Percentiles rank a stretch among this genome's conserved stretches.
These are phyloP conservation scores for Urochloa ruziziensis DNA, from an alignment of 176 grass and related monocot genomes.

Conservation along the genomic window DNA sequence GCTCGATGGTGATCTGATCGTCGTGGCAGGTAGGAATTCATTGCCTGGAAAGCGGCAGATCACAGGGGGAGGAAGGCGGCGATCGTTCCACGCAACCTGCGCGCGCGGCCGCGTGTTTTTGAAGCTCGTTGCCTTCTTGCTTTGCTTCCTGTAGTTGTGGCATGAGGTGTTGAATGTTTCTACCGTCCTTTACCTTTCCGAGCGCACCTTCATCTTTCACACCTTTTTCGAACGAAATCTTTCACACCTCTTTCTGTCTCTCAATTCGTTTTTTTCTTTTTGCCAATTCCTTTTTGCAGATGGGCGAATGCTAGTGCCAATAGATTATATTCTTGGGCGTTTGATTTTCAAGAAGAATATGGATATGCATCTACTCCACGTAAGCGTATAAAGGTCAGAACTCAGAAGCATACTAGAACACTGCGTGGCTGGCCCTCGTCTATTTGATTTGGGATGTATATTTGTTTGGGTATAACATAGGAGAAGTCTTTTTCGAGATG, in stretches of 20 bases:
- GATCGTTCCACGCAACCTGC: neutral
- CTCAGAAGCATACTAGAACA: no score
- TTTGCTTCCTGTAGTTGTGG: neutral
- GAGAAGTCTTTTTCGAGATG: no score
- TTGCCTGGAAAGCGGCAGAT: neutral
- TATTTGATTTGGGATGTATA: no score
- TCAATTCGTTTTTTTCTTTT: no score
- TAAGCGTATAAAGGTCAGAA: no score
- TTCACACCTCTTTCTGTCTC: conserved; percentile 8
- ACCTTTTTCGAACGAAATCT: neutral
- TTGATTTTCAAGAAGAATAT: neutral
- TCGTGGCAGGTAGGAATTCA: neutral
- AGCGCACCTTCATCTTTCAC: neutral
- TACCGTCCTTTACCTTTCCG: neutral
- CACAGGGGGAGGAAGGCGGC: neutral
- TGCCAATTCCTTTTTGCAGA: neutral
- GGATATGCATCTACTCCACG: no score
- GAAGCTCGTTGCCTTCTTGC: neutral
- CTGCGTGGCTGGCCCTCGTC: no score
- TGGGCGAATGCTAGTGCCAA: no score
- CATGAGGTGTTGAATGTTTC: conserved; percentile 25
- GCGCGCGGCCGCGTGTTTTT: neutral
- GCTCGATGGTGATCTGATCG: neutral
- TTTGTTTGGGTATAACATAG: no score
- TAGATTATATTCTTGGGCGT: neutral